Base-by-base conservation (phyloP, 2,329 filamentous ascomycete genomes). In the Periconia sp. region DNA sequence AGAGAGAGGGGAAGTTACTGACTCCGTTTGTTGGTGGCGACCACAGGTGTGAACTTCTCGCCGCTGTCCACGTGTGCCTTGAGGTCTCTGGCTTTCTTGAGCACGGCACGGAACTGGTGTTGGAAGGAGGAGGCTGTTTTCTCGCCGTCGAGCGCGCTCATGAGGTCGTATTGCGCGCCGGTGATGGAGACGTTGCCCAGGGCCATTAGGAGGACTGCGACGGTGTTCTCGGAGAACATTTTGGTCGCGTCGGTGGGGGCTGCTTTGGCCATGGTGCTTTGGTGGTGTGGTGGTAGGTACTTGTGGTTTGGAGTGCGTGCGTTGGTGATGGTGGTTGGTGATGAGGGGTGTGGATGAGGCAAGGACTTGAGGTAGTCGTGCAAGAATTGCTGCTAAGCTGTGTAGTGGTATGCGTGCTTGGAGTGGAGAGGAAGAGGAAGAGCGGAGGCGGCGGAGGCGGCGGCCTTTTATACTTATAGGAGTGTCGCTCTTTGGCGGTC, bases 71-170 rank as follows among this genome's bases (percentile, higher is more conserved):
- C 42, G 13, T 65, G 64, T n/a, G 49, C 49, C 50, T 67, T 69
- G 15, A 72, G 55, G 27, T 71, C 67, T 50, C 63, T 66, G 37
- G 67, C 63, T 46, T 62, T 65, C 40, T 61, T 50, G 1, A 54
- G 31, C 17, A 70, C 50, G 1, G 59, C 33, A 40, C 66, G 65
- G 45, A 72, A 66, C 17, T 63, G 50, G 41, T 72, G 68, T 47
- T 71, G 43, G 37, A 69, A 70, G 23, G 51, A 56, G 15, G 35
- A 55, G 1, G 64, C 59, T 1, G 69, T 69, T 3, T 55, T 56
- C 1, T 37, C 59, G 33, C 66, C 64, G 48, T 71, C 66, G 5
- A 72, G 47, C 0, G 68, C 57, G 6, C 46, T 55, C 68, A 72
- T 70, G 53, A 69, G 61, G 6, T 69, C 58, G 17, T 64, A 67